Evolutionary conservation across 805 yeast species (phyloP).

Genomic region (Zygosaccharomyces rouxii): DNA sequence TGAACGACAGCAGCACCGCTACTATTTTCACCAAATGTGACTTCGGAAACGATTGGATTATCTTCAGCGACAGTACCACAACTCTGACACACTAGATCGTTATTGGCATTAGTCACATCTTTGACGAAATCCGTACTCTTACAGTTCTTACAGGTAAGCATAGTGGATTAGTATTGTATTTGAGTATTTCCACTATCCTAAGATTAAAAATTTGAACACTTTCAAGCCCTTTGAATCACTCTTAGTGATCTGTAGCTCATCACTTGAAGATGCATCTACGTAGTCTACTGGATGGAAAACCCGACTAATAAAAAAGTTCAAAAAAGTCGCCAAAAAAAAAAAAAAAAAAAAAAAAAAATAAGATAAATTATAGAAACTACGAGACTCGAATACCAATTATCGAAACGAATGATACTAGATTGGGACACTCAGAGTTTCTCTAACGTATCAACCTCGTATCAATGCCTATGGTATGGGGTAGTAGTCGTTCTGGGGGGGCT

Average conservation of each 20-base stretch:
- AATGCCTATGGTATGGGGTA: too few relatives aligned
- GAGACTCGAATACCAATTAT: too few relatives aligned
- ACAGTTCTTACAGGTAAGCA: slow-evolving; percentile 43
- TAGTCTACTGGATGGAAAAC: too few relatives aligned
- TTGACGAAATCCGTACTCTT: slow-evolving; percentile 50
- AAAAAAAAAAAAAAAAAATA: too few relatives aligned
- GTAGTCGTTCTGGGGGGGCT: too few relatives aligned
- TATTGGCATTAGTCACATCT: slow-evolving; percentile 55
- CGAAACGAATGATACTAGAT: too few relatives aligned
- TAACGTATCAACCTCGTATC: too few relatives aligned
- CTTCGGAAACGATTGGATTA: slow-evolving; percentile 92
- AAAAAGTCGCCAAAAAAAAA: too few relatives aligned
- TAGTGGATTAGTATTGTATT: not conserved
- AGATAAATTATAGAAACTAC: too few relatives aligned
- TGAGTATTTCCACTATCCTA: not conserved
- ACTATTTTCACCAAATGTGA: slow-evolving; percentile 86
- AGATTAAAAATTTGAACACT: not conserved
- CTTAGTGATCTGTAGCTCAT: not conserved
- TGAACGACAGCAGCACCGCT: slow-evolving; percentile 95
- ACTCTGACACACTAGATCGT: slow-evolving; percentile 69
- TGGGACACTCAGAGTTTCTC: too few relatives aligned
- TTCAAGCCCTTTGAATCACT: not conserved
- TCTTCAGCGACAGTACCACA: slow-evolving; percentile 92
- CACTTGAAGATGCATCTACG: not conserved
- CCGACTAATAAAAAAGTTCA: too few relatives aligned